Base-by-base conservation (phyloP, 2,329 filamentous ascomycete species). In the Cordyceps farinosa region DNA sequence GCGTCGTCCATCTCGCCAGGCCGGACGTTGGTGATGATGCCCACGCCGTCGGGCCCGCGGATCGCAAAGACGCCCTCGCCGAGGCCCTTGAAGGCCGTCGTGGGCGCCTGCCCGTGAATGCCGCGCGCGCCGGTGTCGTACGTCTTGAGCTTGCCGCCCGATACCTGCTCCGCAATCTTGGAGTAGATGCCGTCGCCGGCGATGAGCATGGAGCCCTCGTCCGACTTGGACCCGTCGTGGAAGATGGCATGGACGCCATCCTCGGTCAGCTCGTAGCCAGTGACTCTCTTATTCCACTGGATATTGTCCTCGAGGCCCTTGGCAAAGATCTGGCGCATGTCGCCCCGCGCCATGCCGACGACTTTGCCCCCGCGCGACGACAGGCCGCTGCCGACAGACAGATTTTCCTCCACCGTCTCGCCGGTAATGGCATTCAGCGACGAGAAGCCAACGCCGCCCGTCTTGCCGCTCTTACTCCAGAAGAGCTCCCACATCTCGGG, bases 91-190 rank as follows among this genome's bases (percentile, higher is more conserved):
- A 88, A 89, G 0, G 86, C 85, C 0, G 81, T 79, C 0, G 81
- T 85, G 0, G 85, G 84, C 8, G 87, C 85, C 70, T 88, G 85
- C 0, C 87, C 87, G 67, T 89, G 87, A 30, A 89, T 88, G 1
- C 86, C 85, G 54, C 86, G 74, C 0, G 86, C 83, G 3, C 86
- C 86, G 0, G 85, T 84, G 67, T 89, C 87, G 69, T 82, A 89
- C 5, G 86, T 81, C 70, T 87, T 88, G 52, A 88, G 70, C 55
- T 74, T 80, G 1, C 84, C 85, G 4, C 76, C 75, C 0, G 83
- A 86, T 4, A 88, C 74, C 72, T 89, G 86, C 67, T 79, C 82
- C 0, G 85, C 84, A 13, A 89, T 78, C 57, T 78, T 78, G 9
- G 85, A 88, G 68, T 84, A 82, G 47, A 88, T 82, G 11, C 87